Conservation (phyloP, 2,329 filamentous ascomycete species). For the Aspergillus tanneri region DNA sequence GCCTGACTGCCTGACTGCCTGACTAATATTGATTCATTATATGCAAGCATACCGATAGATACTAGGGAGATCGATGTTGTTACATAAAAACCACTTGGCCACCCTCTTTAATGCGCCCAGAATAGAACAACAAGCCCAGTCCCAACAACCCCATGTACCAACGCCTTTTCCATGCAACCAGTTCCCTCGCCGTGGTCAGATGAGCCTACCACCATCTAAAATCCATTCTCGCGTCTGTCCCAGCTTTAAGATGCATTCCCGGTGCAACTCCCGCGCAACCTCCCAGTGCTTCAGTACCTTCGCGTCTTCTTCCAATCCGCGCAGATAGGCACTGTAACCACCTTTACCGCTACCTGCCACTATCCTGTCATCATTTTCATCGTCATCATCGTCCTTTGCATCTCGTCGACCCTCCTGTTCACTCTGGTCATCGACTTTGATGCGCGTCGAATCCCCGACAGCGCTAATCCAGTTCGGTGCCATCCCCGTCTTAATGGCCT, state of each 20-base stretch:
- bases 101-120: no score
- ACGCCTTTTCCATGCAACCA: not conserved
- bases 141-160: not conserved
- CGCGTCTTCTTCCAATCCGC: slow-evolving; percentile 47
- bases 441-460: slow-evolving; percentile 47
- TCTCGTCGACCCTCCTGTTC: slow-evolving; percentile 19
- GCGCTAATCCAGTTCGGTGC: slow-evolving; percentile 53
- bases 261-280: slow-evolving; percentile 48
- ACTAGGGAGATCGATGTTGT: no score
- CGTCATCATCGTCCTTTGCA: slow-evolving; percentile 14
- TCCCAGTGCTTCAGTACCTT: slow-evolving; percentile 50
- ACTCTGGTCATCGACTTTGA: slow-evolving; percentile 32
- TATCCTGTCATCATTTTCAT: slow-evolving; percentile 31
- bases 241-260: slow-evolving; percentile 43
- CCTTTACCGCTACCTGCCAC: slow-evolving; percentile 35
- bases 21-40: no score
- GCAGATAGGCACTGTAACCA: slow-evolving; percentile 47
- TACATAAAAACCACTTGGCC: no score
- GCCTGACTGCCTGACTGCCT: no score
- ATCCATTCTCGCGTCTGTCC: slow-evolving; percentile 42
- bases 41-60: no score
- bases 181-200: slow-evolving; percentile 16
- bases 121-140: no score
- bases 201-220: slow-evolving; percentile 32
- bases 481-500: slow-evolving; percentile 47